Percentiles rank a stretch among this genome's conserved stretches.
Conservation (phyloP, 73 alveolate species). For the Paramecium caudatum region DNA sequence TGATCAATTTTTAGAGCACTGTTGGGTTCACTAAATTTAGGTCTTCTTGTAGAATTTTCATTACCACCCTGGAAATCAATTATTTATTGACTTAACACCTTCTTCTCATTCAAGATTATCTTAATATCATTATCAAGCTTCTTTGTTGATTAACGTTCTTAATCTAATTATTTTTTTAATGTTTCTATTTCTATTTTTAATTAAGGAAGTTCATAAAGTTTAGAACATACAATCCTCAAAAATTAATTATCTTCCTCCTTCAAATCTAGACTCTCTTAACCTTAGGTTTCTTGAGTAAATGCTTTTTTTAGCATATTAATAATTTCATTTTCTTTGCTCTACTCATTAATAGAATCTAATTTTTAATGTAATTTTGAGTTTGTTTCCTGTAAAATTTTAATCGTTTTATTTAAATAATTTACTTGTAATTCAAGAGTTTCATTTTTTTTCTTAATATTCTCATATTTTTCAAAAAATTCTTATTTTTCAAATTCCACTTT, state of each 20-base stretch:
- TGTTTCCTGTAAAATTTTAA: conserved; percentile 8
- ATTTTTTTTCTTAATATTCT: not conserved
- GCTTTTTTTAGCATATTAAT: too few species aligned
- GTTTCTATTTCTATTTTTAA: not conserved
- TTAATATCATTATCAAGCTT: not conserved
- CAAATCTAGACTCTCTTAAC: too few species aligned
- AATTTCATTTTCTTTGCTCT: too few species aligned
- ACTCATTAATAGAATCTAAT: too few species aligned
- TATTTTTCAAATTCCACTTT: not conserved
- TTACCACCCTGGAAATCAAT: not conserved
- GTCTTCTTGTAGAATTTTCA: not conserved
- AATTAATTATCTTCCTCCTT: too few species aligned
- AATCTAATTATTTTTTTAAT: conserved; percentile 12
- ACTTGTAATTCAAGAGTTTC: not conserved
- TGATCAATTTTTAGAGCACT: conserved; percentile 44
- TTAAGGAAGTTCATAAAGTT: not conserved
- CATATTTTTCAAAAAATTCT: not conserved
- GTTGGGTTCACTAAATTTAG: conserved; percentile 23
- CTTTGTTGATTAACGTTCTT: not conserved
- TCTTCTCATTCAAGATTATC: not conserved
- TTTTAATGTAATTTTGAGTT: not conserved
- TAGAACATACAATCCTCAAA: not conserved
- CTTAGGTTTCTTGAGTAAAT: too few species aligned
- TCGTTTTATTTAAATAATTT: not conserved
- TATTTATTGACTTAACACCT: not conserved